Base-by-base conservation (phyloP, 2,329 filamentous ascomycete genomes). In the Orbilia blumenaviensis region DNA sequence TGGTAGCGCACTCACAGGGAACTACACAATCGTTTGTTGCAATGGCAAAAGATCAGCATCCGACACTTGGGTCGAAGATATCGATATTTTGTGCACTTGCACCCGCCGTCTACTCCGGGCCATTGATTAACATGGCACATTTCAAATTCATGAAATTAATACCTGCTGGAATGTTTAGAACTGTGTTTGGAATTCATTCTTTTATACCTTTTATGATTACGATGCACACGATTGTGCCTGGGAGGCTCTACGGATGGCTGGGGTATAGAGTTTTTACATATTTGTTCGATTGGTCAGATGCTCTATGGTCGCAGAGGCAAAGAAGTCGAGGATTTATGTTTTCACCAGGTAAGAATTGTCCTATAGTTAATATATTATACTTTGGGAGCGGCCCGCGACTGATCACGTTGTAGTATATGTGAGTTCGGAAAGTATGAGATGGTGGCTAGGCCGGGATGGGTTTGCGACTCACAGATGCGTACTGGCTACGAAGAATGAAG, bases 141-240 rank as follows among this genome's bases (percentile, higher is more conserved):
- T 94, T 97, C 85, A 94, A 93, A 79, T 94, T 97, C 83, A 94
- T 97, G 91, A 88, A 89, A 14, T 84, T 91, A 60, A 91, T 97
- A 61, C 90, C 90, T 0, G 92, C 92, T 0, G 85, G 83, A 27
- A 86, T 93, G 81, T 97, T 97, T 83, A 87, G 92, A 0, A 81
- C 93, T 21, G 87, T 96, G 79, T 97, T 97, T 81, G 94, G 94
- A 14, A 93, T 97, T 42, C 94, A 97, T 81, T 89, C 92, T 0
- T 97, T 97, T 82, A 96, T 98, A 50, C 94, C 94, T 0, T 86
- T 95, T 78, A 97, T 97, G 94, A 92, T 96, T 90, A 86, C 86
- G 4, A 92, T 94, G 86, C 93, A 95, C 80, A 82, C 83, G 0
- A 78, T 89, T 2, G 82, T 97, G 1, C 88, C 90, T 0, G 85